These are phyloP conservation scores for Camelina hispida DNA, from an alignment of 345 rosid species.

Conservation along the genomic window DNA sequence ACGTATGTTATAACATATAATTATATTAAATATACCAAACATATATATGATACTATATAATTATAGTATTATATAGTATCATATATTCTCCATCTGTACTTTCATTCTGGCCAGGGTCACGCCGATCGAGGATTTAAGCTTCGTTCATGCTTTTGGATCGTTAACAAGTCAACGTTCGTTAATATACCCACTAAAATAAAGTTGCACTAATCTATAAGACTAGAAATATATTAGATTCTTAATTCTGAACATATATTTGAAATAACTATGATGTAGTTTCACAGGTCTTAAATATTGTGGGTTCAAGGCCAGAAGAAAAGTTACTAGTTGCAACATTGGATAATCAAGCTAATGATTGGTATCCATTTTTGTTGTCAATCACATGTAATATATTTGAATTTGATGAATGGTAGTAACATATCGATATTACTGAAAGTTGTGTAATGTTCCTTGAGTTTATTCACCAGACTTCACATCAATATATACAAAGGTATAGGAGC, in stretches of 20 bases:
- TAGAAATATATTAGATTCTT: neutral
- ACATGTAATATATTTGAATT: no score
- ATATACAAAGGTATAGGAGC: no score
- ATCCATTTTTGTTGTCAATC: no score
- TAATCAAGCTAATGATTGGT: neutral
- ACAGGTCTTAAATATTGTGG: neutral
- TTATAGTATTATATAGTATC: neutral
- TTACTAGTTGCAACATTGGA: neutral
- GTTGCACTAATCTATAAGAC: neutral
- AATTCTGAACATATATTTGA: neutral
- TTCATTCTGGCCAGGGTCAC: conserved; percentile 29
- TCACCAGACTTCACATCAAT: no score
- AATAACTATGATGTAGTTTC: neutral
- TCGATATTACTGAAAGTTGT: no score
- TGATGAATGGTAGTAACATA: no score
- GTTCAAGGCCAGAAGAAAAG: neutral
- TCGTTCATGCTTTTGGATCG: conserved; percentile 25
- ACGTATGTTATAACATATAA: no score
- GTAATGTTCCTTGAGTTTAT: no score
- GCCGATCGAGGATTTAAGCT: conserved; percentile 30
- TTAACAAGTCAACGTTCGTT: conserved; percentile 10
- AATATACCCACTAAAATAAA: neutral
- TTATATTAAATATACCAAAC: neutral
- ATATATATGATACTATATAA: no score
- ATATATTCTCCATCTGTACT: conserved; percentile 9